A percentile compares a stretch with the other conserved stretches of the same genome.
Conservation (phyloP, 805 yeast genomes). For the Schwanniomyces vanrijiae region DNA sequence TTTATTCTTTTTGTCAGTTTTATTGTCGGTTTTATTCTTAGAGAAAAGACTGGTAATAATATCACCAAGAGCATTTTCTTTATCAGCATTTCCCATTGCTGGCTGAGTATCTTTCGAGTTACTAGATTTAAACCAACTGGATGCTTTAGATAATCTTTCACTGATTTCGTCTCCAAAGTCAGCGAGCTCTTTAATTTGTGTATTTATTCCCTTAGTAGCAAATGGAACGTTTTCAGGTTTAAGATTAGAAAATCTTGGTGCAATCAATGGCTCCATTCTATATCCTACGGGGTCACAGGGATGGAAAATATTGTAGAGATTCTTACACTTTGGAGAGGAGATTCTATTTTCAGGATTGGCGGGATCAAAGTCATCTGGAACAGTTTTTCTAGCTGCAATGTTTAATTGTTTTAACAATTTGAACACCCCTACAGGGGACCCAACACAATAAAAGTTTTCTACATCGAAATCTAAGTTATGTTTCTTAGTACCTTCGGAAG, state of each 20-base stretch:
- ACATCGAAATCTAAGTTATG: constrained; percentile 64
- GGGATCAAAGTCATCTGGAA: constrained; percentile 21
- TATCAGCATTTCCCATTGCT: constrained; percentile 12
- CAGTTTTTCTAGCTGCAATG: constrained; percentile 44
- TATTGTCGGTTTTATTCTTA: constrained; percentile 15
- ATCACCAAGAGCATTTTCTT: constrained; percentile 43
- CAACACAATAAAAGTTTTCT: constrained; percentile 74
- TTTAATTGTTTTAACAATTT: constrained; percentile 67
- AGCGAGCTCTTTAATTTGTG: constrained; percentile 45
- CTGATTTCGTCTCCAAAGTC: constrained; percentile 37
- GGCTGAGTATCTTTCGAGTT: constrained; percentile 6
- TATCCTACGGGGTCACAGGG: constrained; percentile 92
- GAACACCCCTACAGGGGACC: constrained; percentile 90
- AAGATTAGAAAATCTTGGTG: constrained; percentile 44
- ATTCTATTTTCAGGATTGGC: constrained; percentile 11
- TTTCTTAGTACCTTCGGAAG: constrained; percentile 32
- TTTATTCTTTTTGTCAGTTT: constrained; percentile 17
- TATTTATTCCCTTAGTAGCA: constrained; percentile 51
- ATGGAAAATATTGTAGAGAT: constrained; percentile 81
- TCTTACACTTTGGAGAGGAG: constrained; percentile 57
- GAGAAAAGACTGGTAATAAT: constrained; percentile 29
- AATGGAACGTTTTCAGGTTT: constrained; percentile 62
- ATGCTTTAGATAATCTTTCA: constrained; percentile 33
- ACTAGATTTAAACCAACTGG: constrained; percentile 30
- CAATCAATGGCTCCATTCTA: constrained; percentile 81